Evolutionary conservation across 129 eudicot genomes (phyloP).

Genomic region (Centaurea solstitialis): DNA sequence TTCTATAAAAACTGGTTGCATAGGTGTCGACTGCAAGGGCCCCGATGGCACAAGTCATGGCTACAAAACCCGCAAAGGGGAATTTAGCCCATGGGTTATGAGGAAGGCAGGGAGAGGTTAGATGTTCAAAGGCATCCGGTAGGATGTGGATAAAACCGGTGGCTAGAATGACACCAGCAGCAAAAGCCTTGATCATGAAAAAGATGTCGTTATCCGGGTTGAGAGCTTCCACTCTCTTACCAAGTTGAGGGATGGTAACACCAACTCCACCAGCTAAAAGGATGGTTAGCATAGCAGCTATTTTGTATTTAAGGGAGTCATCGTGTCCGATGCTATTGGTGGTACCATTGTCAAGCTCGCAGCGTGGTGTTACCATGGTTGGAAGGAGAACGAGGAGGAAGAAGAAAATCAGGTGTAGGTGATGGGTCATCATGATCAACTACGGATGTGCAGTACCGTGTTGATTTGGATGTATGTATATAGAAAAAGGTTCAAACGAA

Average conservation of each 20-base stretch:
- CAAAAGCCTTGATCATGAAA: constrained; percentile 81
- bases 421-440: constrained; percentile 20
- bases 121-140: constrained; percentile 58
- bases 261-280: constrained; percentile 66
- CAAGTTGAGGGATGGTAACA: constrained; percentile 63
- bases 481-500: too few species aligned
- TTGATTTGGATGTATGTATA: neutral
- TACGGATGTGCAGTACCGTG: neutral
- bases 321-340: neutral
- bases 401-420: neutral
- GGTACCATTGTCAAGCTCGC: constrained; percentile 15
- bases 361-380: constrained; percentile 30
- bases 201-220: constrained; percentile 63
- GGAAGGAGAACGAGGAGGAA: constrained; percentile 37
- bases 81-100: constrained; percentile 63
- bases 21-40: constrained; percentile 61
- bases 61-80: constrained; percentile 68
- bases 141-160: constrained; percentile 79
- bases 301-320: constrained; percentile 45
- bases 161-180: constrained; percentile 76
- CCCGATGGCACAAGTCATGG: constrained; percentile 63
- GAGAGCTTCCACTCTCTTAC: constrained; percentile 37
- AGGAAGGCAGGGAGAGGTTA: constrained; percentile 53
- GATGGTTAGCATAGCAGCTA: constrained; percentile 53
- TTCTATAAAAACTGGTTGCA: constrained; percentile 59